These are phyloP conservation scores for Poa pratensis DNA, from an alignment of 176 grass and related monocot genomes.

Conservation along the genomic window DNA sequence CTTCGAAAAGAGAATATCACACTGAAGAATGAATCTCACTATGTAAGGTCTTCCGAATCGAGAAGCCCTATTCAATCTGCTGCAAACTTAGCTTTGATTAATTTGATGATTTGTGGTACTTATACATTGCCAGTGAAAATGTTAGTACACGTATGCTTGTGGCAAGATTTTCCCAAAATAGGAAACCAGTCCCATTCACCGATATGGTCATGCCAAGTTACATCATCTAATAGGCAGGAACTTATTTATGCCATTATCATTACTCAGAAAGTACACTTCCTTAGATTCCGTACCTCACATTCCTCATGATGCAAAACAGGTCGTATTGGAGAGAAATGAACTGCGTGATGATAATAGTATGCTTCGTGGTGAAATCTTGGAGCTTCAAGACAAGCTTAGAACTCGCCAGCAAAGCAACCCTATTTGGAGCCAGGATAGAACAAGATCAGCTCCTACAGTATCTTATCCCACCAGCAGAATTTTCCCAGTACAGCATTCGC, in stretches of 20 bases:
- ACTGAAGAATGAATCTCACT: slow-evolving; percentile 87
- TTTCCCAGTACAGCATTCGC: slow-evolving; percentile 52
- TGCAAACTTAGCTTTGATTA: background rate
- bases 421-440: slow-evolving; percentile 47
- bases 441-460: slow-evolving; percentile 15
- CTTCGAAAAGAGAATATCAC: slow-evolving; percentile 75
- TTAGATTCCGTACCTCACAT: slow-evolving; percentile 11
- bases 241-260: background rate
- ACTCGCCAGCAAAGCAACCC: slow-evolving; percentile 40
- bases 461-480: slow-evolving; percentile 38
- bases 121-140: slow-evolving; percentile 14
- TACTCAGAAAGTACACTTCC: background rate
- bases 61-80: background rate
- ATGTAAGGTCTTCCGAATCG: slow-evolving; percentile 57
- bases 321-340: slow-evolving; percentile 79
- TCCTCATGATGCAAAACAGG: slow-evolving; percentile 53
- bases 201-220: slow-evolving; percentile 16
- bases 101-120: background rate
- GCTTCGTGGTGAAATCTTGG: slow-evolving; percentile 58
- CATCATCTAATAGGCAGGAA: slow-evolving; percentile 15
- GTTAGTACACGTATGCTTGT: background rate
- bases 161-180: background rate
- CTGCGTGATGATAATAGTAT: slow-evolving; percentile 65
- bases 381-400: slow-evolving; percentile 61
- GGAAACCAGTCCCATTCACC: background rate